Evolutionary conservation across 345 rosid species (phyloP).

Genomic region (Heritiera littoralis): DNA sequence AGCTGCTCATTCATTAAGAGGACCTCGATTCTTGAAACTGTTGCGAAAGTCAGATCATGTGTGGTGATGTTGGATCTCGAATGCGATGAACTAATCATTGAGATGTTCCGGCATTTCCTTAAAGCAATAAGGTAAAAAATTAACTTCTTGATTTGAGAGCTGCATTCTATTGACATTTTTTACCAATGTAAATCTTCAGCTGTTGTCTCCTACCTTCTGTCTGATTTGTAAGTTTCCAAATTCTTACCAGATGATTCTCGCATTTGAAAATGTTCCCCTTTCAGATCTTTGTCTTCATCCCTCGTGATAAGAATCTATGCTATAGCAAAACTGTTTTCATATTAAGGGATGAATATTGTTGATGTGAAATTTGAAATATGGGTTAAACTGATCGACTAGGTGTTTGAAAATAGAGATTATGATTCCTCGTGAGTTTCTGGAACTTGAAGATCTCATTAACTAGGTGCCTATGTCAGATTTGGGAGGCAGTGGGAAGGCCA

Average conservation of each 20-base stretch:
- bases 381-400: neutral
- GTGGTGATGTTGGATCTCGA: conserved; percentile 79
- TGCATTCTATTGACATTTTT: neutral
- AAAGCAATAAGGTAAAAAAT: conserved; percentile 56
- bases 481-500: neutral
- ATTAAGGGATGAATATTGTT: neutral
- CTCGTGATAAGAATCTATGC: neutral
- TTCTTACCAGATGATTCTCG: neutral
- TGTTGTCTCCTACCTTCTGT: neutral
- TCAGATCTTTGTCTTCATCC: neutral
- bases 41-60: conserved; percentile 60
- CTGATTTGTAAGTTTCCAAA: neutral
- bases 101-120: conserved; percentile 88
- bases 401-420: neutral
- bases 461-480: neutral
- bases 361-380: neutral
- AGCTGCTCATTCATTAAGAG: conserved; percentile 57
- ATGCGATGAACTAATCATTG: conserved; percentile 66
- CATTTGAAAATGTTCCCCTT: neutral
- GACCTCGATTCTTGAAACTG: conserved; percentile 51
- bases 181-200: neutral
- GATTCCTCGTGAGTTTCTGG: neutral
- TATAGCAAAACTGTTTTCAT: neutral
- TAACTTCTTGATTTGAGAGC: neutral
- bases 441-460: neutral